Conservation (phyloP, 2,329 filamentous ascomycete species). For the Diaporthe nobilis region DNA sequence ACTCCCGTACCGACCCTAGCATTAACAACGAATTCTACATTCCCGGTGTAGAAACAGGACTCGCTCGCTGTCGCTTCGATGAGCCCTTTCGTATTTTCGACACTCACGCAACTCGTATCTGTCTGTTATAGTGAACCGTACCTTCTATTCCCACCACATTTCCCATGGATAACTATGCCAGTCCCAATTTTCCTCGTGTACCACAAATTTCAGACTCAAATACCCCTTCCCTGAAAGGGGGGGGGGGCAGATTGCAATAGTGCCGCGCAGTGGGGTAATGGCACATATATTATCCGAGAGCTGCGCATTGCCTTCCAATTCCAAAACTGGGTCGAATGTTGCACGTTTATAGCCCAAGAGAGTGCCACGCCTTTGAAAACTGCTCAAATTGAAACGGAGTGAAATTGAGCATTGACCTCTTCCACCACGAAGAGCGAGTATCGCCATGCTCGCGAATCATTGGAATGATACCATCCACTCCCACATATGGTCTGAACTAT, state of each 20-base stretch:
- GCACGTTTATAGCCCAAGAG: not conserved
- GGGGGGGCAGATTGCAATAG: too few relatives aligned
- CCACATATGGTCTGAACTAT: not conserved
- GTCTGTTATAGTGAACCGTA: too few relatives aligned
- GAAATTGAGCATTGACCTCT: not conserved
- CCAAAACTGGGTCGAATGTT: not conserved
- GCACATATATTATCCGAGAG: not conserved
- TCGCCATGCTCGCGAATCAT: too few relatives aligned
- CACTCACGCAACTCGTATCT: not conserved
- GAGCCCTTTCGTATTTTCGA: not conserved
- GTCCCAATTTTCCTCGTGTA: not conserved
- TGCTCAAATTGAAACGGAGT: not conserved
- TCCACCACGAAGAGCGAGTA: not conserved
- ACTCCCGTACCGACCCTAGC: not conserved
- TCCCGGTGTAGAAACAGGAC: not conserved
- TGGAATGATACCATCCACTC: not conserved
- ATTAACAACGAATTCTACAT: not conserved
- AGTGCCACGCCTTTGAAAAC: not conserved
- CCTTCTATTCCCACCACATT: not conserved
- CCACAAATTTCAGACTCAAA: not conserved
- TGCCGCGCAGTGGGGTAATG: not conserved
- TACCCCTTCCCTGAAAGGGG: not conserved
- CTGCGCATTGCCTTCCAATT: not conserved
- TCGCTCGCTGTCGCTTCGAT: not conserved
- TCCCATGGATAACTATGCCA: not conserved